Evolutionary conservation across 371 early-diverging fungal genomes (phyloP), one percentile per base, ranked within the genome.

Genomic region (Mortierella sp.): DNA sequence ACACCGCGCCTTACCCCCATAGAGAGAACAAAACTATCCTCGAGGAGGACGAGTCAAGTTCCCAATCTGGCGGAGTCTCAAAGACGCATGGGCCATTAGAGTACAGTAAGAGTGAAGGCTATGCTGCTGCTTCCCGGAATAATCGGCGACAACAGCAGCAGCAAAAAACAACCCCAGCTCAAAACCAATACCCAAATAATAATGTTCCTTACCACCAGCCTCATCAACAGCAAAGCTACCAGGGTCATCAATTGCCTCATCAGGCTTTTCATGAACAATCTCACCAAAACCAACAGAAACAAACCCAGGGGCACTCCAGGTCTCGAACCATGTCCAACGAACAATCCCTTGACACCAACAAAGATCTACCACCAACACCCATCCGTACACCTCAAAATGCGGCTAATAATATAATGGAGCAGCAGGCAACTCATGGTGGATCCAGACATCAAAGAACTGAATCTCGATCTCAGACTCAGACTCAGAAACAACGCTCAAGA

Each of bases 321-420:
- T 28, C 68, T 0, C 68, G 62, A 4, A 58, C 73, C 58, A 62
- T 61, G 66, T 66, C 68, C 13, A 32, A 57, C 34, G 73, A 68
- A 12, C 32, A 66, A 2, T 17, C 35, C 0, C 23, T 63, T 17
- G 72, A 71, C 34, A 58, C 66, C 37, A 62, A 73, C 43, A 79
- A 79, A 51, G 74, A 74, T 13, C 54, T 79, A 3, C 80, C 80
- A 0, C 80, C 80, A 5, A 79, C 80, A 13, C 80, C 80, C 12
- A 34, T 10, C 6, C 45, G 61, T 37, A 56, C 47, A 4, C 29
- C 65, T 22, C 64, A 60, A 28, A 31, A 58, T 7, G 12, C 40
- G 29, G 55, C 42, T 5, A 42, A 53, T 8, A 45, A 60, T 17
- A 34, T 23, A 0, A 4, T 57, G 2, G 65, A 43, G 22, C 31